Conservation (phyloP, 1,284 basidiomycete species). For the Leccinum subrobustum region DNA sequence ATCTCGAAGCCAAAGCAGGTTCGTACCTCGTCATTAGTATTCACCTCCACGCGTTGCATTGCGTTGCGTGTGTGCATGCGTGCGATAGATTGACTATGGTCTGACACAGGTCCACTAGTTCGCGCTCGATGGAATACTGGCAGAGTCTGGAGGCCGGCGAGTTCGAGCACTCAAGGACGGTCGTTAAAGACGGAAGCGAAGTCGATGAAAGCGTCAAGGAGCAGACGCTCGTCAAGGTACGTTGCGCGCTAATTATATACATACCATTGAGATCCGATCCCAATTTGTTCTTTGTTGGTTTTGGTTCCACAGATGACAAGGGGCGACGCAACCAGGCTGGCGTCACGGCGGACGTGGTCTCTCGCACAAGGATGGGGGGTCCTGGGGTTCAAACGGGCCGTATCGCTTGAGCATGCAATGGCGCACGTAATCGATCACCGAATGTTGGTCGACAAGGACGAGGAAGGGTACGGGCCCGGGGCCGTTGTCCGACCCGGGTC, state of each 20-base stretch:
- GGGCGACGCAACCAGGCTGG: background rate
- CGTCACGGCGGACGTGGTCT: background rate
- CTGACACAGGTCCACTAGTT: slow-evolving; percentile 4
- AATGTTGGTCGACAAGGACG: background rate
- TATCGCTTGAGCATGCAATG: background rate
- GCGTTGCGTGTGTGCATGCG: too few species aligned
- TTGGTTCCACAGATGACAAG: background rate
- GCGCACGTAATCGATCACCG: slow-evolving; percentile 8
- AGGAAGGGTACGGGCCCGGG: background rate
- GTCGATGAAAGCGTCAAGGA: background rate
- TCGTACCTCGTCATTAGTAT: background rate
- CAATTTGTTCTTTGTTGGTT: background rate
- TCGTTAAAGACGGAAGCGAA: background rate
- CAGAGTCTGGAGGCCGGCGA: background rate
- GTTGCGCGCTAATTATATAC: background rate
- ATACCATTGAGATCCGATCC: background rate
- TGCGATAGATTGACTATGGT: background rate
- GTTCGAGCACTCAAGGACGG: background rate
- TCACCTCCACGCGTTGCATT: too few species aligned
- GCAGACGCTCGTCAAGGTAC: slow-evolving; percentile 11
- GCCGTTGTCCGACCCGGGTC: slow-evolving; percentile 3
- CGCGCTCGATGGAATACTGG: slow-evolving; percentile 1
- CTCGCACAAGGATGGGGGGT: slow-evolving; percentile 9
- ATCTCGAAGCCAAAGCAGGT: slow-evolving; percentile 15
- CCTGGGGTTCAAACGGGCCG: background rate